Evolutionary conservation across 176 grass and related monocot genomes (phyloP), one percentile per base, ranked within the genome.

Genomic region (Hyparrhenia diplandra): DNA sequence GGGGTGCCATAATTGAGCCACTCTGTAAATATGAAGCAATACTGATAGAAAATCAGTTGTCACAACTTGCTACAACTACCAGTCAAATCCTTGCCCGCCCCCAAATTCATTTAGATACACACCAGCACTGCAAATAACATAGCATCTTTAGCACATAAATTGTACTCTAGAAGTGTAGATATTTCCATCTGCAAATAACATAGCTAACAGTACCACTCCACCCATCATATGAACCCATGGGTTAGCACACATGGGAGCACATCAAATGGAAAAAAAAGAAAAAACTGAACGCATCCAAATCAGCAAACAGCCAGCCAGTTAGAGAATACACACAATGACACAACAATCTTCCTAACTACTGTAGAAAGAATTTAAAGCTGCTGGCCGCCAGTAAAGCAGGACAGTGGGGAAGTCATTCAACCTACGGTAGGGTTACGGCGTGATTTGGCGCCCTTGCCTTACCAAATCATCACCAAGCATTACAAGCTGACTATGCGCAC

Each of bases 1-100:
- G 25, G 40, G 37, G 20, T 21, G 25, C 31, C 0, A 39, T 64
- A 78, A 62, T 6, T 11, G 2, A 69, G 2, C 13, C 64, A 25
- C 45, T 69, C 69, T 42, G 47, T 40, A 62, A 74, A 21, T 74
- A 31, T 49, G 29, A 79, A 84, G 34, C 24, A 67, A 68, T 20
- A 28, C 5, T n/a, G n/a, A n/a, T 40, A 34, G 3, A 52, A 31
- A 77, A 70, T 2, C 28, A 57, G 34, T n/a, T 18, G 16, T 32
- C 28, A 7, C 51, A n/a, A 47, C 35, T 77, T 31, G 6, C 17
- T 49, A 74, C 9, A 21, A 1, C 18, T 47, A 84, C 5, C 4
- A 8, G 23, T 70, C 30, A 11, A n/a, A n/a, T n/a, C n/a, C n/a
- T n/a, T n/a, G n/a, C n/a, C n/a, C n/a, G n/a, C n/a, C n/a, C n/a